Evolutionary conservation across 2,329 filamentous ascomycete species (phyloP), one percentile per base, ranked within the genome.

Genomic region (Phyllosticta paracitricarpa): DNA sequence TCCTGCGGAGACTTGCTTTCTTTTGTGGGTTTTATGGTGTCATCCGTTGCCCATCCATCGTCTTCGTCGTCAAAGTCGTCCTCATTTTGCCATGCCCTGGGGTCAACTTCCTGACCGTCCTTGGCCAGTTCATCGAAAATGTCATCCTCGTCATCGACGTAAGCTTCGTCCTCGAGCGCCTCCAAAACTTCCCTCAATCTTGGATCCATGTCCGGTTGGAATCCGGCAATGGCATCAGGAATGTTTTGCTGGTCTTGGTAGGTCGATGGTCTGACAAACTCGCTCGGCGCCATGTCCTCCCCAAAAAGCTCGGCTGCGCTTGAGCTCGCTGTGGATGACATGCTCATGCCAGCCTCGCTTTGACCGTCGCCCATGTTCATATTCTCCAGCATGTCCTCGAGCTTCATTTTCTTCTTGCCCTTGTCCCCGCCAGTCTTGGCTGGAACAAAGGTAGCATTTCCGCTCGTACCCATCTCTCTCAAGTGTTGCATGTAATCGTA

Each of bases 401-500:
- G 78, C 25, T 84, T 85, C 73, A 86, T 80, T 77, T 91, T 96
- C 71, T 87, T 82, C 70, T 89, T 80, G 25, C 77, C 79, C 73
- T 89, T 89, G 66, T 82, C 83, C 61, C 82, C 81, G n/a, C 79
- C 72, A 12, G 35, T 51, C 12, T 79, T 75, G 1, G 83, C 83
- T 64, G 97, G 91, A 51, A 99, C 82, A 71, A 96, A 97, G 56
- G 92, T 86, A 30, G 88, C 84, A 30, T 89, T 89, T 4, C 74
- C 76, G 5, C 83, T 76, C 2, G 71, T 70, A 2, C 79, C 90
- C 53, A 99, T 78, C 68, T 97, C 94, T 61, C 91, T 88, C 81
- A 99, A 79, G 76, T 99, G 94, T 75, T 99, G 94, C 94, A 99
- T 99, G 78, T 99, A 99, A 76, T 99, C 94, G 76, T 99, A 99